A percentile compares a stretch with the other conserved stretches of the same genome.
phyloP scores from a whole-genome alignment of 108 stramenopile species.

The Fragilariopsis cylindrus region DNA sequence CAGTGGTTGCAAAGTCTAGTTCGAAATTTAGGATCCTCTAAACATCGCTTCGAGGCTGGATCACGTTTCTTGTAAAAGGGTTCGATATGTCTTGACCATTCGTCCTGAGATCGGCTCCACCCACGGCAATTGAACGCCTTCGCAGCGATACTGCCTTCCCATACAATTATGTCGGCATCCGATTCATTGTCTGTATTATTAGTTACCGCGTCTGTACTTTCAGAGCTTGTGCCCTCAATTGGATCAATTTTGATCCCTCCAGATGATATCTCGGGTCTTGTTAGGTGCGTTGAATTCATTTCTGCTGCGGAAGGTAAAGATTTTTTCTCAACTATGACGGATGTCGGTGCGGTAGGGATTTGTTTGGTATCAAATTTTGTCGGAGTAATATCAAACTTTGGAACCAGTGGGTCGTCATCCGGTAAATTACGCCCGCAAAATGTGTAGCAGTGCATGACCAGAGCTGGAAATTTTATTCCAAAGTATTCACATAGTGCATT shows the following conservation, averaged over 20 bases:
- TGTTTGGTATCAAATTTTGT: slow-evolving; percentile 4
- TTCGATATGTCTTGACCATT: slow-evolving; percentile 72
- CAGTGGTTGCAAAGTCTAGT: slow-evolving; percentile 94
- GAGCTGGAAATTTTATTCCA: slow-evolving; percentile 71
- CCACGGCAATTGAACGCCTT: slow-evolving; percentile 74
- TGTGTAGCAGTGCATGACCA: slow-evolving; percentile 90
- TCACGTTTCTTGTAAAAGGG: slow-evolving; percentile 64
- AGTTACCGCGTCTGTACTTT: neutral
- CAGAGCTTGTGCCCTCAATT: neutral
- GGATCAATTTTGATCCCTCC: neutral
- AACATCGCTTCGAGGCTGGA: slow-evolving; percentile 67
- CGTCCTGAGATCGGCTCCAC: slow-evolving; percentile 83
- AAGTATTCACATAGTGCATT: slow-evolving; percentile 80
- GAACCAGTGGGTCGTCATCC: slow-evolving; percentile 53
- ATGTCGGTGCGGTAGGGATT: neutral
- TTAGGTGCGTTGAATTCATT: neutral
- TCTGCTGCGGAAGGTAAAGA: neutral
- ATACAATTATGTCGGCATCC: slow-evolving; percentile 65
- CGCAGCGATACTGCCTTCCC: slow-evolving; percentile 82
- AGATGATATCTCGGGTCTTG: neutral
- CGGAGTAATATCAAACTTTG: slow-evolving; percentile 47
- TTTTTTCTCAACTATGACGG: neutral
- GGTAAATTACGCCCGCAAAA: slow-evolving; percentile 52
- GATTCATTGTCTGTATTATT: slow-evolving; percentile 2
- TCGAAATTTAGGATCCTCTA: slow-evolving; percentile 90